phyloP scores from a whole-genome alignment of 768 basidiomycete genomes.

The Kondoa subrosea region DNA sequence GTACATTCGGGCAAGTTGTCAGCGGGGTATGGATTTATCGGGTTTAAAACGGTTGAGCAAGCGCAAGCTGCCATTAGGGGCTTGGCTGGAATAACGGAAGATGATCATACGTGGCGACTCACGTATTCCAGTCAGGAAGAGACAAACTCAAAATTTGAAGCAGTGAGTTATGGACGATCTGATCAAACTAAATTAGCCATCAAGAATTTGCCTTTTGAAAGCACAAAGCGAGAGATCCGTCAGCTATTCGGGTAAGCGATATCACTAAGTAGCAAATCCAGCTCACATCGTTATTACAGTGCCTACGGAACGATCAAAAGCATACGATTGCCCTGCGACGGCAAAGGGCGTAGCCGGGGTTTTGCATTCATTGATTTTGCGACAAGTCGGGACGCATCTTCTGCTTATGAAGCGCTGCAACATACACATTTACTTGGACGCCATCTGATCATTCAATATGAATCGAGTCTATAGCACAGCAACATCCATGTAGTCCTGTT shows the following conservation, averaged over 20 bases:
- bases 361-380: conserved; percentile 95
- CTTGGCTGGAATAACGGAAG: conserved; percentile 76
- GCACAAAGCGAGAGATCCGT: conserved; percentile 75
- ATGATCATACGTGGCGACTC: conserved; percentile 50
- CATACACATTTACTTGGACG: conserved; percentile 93
- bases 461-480: not conserved
- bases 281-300: conserved; percentile 35
- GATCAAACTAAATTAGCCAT: conserved; percentile 61
- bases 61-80: conserved; percentile 59
- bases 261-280: not conserved
- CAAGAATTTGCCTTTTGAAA: conserved; percentile 97
- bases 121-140: not conserved
- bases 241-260: conserved; percentile 64
- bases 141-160: not conserved
- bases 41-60: conserved; percentile 58
- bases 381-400: conserved; percentile 72
- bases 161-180: not conserved
- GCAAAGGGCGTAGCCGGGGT: conserved; percentile 71
- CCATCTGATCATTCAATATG: conserved; percentile 66
- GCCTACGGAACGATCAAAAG: conserved; percentile 86
- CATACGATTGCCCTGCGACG: conserved; percentile 77
- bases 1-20: conserved; percentile 42
- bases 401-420: conserved; percentile 64
- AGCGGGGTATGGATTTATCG: conserved; percentile 94
- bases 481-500: not conserved